Percentiles rank a stretch among this genome's conserved stretches.
These are phyloP conservation scores for Penicillium italicum DNA, from an alignment of 2,329 filamentous ascomycete genomes.

Conservation along the genomic window DNA sequence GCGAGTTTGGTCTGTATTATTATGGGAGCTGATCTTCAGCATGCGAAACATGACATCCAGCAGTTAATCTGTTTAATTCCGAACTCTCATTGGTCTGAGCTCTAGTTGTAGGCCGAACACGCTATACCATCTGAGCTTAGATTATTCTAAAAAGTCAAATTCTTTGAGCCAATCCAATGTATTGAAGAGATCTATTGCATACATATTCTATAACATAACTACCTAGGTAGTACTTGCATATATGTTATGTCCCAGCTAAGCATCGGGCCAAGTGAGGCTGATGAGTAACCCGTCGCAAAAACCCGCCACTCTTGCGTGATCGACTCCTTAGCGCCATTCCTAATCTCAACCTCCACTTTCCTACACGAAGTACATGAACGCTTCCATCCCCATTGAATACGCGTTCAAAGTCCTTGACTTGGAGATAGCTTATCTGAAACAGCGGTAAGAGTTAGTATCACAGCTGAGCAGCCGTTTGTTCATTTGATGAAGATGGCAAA, in stretches of 20 bases:
- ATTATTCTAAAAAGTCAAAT: neutral
- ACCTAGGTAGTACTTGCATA: neutral
- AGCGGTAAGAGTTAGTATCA: conserved; percentile 14
- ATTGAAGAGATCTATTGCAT: neutral
- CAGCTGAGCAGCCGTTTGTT: neutral
- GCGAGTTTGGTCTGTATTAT: conserved; percentile 20
- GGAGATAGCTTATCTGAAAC: neutral
- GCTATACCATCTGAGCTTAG: neutral
- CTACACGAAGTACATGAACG: neutral
- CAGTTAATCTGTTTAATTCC: neutral
- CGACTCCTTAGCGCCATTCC: conserved; percentile 22
- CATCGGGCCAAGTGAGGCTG: neutral
- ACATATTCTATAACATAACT: neutral
- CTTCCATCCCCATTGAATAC: neutral
- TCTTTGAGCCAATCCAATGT: neutral
- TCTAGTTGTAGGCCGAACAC: neutral
- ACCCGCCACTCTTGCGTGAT: conserved; percentile 29
- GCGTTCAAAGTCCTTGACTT: neutral
- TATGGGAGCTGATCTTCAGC: conserved; percentile 13
- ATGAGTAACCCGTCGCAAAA: conserved; percentile 15
- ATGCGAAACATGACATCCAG: conserved; percentile 10
- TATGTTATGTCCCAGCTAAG: neutral
- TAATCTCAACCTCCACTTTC: conserved; percentile 20
- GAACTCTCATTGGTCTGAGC: neutral
- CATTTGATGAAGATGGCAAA: conserved; percentile 17